Evolutionary conservation across 495 filamentous ascomycete species (phyloP).

Genomic region (Penicillium salamii): DNA sequence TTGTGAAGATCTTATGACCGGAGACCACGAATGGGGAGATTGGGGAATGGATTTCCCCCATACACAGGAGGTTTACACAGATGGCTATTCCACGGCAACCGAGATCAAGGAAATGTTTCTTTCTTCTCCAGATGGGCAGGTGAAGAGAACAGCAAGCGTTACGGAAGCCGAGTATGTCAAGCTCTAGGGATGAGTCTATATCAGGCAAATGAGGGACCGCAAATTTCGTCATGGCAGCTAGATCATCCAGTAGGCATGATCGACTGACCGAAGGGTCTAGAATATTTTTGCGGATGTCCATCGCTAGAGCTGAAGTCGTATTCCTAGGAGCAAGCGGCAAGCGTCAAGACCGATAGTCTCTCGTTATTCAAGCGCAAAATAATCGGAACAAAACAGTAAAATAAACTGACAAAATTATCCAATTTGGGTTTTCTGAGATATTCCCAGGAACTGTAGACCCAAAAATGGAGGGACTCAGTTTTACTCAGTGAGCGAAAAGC

Average conservation of each 20-base stretch:
- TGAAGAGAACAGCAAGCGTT: neutral
- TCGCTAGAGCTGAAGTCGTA: constrained; percentile 9
- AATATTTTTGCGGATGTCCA: constrained; percentile 3
- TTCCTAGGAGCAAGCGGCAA: constrained; percentile 11
- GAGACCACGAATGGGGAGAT: constrained; percentile 7
- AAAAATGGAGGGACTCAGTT: constrained; percentile 8
- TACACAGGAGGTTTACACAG: constrained; percentile 1
- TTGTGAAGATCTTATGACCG: neutral
- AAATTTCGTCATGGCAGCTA: constrained; percentile 1
- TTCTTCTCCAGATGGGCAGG: neutral
- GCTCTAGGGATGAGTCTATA: neutral
- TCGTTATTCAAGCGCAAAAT: constrained; percentile 2
- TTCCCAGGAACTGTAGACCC: constrained; percentile 3
- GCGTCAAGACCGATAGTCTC: constrained; percentile 2
- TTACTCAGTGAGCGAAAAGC: constrained; percentile 2
- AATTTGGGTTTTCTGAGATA: constrained; percentile 4
- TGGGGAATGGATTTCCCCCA: constrained; percentile 8
- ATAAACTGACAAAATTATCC: constrained; percentile 1
- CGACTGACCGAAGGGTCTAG: constrained; percentile 4
- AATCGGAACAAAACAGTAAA: neutral
- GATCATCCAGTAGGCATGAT: constrained; percentile 1
- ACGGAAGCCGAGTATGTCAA: neutral
- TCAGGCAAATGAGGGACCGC: constrained; percentile 4
- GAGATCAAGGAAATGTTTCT: constrained; percentile 9
- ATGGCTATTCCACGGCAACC: neutral